Conservation (phyloP, 2,329 filamentous ascomycete genomes). For the Sporothrix globosa region DNA sequence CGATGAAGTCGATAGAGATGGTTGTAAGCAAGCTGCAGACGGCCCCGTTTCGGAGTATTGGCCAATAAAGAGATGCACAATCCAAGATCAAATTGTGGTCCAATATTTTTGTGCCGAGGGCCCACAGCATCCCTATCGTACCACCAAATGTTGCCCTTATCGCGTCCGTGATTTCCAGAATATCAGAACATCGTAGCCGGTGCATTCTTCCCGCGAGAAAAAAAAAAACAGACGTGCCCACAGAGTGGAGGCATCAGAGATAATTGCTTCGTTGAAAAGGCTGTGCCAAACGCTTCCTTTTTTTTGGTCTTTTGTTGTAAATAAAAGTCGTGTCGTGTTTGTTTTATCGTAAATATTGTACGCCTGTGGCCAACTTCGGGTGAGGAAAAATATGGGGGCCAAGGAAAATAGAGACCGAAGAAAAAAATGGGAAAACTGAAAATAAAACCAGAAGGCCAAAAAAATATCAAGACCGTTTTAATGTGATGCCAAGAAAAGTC, state of each 20-base stretch:
- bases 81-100: background rate
- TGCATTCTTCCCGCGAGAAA: background rate
- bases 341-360: conserved; percentile 27
- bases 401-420: background rate
- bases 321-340: conserved; percentile 29
- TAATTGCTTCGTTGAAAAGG: background rate
- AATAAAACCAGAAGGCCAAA: background rate
- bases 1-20: conserved; percentile 7
- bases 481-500: conserved; percentile 27
- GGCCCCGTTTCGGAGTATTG: conserved; percentile 2
- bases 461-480: conserved; percentile 27
- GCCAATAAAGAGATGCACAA: background rate
- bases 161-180: no score
- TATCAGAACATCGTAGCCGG: background rate
- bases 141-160: conserved; percentile 14
- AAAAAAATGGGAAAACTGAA: background rate
- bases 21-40: background rate
- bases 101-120: background rate
- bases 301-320: conserved; percentile 27
- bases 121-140: conserved; percentile 19
- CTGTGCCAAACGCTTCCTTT: conserved; percentile 13
- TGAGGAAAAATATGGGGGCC: background rate
- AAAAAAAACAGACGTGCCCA: background rate
- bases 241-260: background rate
- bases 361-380: conserved; percentile 10